Evolutionary conservation across 2,329 filamentous ascomycete species (phyloP).

Genomic region (Hansfordia pulvinata): DNA sequence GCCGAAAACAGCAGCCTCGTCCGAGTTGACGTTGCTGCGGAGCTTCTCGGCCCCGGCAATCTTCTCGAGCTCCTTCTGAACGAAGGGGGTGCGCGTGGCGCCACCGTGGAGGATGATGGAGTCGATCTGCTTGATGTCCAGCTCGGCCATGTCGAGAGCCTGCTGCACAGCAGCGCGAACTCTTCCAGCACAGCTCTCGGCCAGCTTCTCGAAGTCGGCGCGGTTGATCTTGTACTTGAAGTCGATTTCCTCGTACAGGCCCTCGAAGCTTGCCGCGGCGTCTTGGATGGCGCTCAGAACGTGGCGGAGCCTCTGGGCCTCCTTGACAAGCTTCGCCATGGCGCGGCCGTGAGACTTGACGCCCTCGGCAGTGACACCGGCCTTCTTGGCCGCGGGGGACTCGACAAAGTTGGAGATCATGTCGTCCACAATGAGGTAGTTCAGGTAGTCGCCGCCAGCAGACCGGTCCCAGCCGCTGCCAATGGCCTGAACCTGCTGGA

Average conservation of each 20-base stretch:
- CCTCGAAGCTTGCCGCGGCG: slow-evolving; percentile 70
- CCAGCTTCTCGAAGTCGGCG: slow-evolving; percentile 67
- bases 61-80: slow-evolving; percentile 77
- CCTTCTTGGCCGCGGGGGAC: slow-evolving; percentile 52
- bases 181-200: slow-evolving; percentile 52
- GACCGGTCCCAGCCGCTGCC: slow-evolving; percentile 81
- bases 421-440: slow-evolving; percentile 76
- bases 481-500: slow-evolving; percentile 86
- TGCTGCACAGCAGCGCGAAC: slow-evolving; percentile 57
- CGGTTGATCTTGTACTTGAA: slow-evolving; percentile 85
- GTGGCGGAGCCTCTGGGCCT: slow-evolving; percentile 76
- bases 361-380: slow-evolving; percentile 44
- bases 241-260: slow-evolving; percentile 80
- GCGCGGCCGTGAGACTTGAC: slow-evolving; percentile 69
- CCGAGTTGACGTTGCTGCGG: slow-evolving; percentile 87
- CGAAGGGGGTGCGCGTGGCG: slow-evolving; percentile 79
- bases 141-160: slow-evolving; percentile 59
- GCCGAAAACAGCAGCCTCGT: slow-evolving; percentile 92
- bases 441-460: slow-evolving; percentile 81
- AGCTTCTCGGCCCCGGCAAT: slow-evolving; percentile 66
- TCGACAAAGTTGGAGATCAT: slow-evolving; percentile 72
- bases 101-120: slow-evolving; percentile 92
- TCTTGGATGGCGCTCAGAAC: slow-evolving; percentile 88
- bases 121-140: slow-evolving; percentile 65
- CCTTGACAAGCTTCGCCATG: slow-evolving; percentile 83